phyloP scores from a whole-genome alignment of 352 stramenopile genomes.

The Globisporangium alternatum region DNA sequence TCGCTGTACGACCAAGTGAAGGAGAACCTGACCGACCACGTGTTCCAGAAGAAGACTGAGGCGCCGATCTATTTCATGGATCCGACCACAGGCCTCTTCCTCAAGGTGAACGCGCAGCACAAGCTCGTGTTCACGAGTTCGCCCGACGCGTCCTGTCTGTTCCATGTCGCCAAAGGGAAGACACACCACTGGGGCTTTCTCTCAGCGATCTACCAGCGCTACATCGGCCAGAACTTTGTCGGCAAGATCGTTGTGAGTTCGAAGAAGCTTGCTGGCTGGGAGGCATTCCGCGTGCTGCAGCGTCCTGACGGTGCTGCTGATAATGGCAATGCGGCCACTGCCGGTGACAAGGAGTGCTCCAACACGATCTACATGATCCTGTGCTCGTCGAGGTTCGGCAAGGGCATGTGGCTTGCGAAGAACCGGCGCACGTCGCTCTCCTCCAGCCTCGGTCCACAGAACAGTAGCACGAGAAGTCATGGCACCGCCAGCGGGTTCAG shows the following conservation, averaged over 20 bases:
- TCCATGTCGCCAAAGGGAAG: conserved; percentile 67
- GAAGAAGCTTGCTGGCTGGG: conserved; percentile 72
- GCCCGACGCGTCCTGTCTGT: conserved; percentile 68
- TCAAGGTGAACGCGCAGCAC: conserved; percentile 56
- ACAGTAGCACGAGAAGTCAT: conserved; percentile 6
- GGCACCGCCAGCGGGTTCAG: not conserved
- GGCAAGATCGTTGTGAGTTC: conserved; percentile 49
- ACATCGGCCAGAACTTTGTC: conserved; percentile 76
- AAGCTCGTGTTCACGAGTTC: conserved; percentile 64
- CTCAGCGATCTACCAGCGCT: conserved; percentile 54
- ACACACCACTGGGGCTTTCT: conserved; percentile 83
- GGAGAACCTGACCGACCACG: conserved; percentile 50
- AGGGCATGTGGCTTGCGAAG: conserved; percentile 77
- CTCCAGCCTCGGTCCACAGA: conserved; percentile 11
- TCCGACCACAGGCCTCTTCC: conserved; percentile 40
- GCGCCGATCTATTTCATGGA: conserved; percentile 75
- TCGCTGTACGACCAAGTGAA: conserved; percentile 71
- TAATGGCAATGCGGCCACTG: conserved; percentile 4
- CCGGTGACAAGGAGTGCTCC: conserved; percentile 11
- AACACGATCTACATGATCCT: conserved; percentile 65
- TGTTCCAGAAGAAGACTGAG: conserved; percentile 38
- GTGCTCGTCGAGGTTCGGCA: conserved; percentile 74
- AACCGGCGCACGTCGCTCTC: conserved; percentile 24
- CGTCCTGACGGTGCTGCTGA: conserved; percentile 19
- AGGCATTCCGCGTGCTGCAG: conserved; percentile 70